These are phyloP conservation scores for Aaosphaeria arxii DNA, from an alignment of 2,329 filamentous ascomycete genomes.

Conservation along the genomic window DNA sequence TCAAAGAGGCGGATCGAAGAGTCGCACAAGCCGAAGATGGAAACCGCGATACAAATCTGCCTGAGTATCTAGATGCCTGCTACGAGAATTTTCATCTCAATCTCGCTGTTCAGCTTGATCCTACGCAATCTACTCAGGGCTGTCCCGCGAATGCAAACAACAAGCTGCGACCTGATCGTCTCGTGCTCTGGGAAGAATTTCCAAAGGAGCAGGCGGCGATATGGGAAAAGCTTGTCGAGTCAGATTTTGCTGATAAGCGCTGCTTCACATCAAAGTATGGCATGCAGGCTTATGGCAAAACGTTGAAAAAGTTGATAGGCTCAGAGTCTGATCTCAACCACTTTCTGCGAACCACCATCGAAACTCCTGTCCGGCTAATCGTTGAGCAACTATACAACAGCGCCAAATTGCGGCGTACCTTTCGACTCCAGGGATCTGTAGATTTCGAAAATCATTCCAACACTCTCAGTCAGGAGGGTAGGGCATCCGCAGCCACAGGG, in stretches of 20 bases:
- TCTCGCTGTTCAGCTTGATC: conserved; percentile 9
- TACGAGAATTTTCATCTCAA: conserved; percentile 9
- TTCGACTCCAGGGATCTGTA: conserved; percentile 13
- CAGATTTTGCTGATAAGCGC: conserved; percentile 8
- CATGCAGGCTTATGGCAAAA: conserved; percentile 10
- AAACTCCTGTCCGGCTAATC: conserved; percentile 11
- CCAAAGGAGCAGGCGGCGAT: conserved; percentile 12
- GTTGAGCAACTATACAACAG: conserved; percentile 10
- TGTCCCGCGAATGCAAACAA: conserved; percentile 15
- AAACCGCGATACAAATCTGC: conserved; percentile 13
- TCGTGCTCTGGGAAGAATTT: conserved; percentile 13
- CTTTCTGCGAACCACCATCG: conserved; percentile 13
- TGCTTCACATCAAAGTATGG: conserved; percentile 14
- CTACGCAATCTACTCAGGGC: conserved; percentile 14
- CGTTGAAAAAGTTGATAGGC: conserved; percentile 9
- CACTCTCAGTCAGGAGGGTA: conserved; percentile 17
- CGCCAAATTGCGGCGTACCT: conserved; percentile 7
- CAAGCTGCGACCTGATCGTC: conserved; percentile 12
- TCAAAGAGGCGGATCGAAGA: conserved; percentile 5
- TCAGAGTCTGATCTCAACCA: conserved; percentile 15
- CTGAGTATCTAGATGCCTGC: conserved; percentile 14
- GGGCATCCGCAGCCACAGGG: too few species aligned
- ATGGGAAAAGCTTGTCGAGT: conserved; percentile 11
- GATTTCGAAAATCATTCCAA: conserved; percentile 18
- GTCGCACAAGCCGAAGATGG: too few species aligned